Conservation (phyloP, 1,284 basidiomycete genomes). For the Fomitiporia mediterranea region DNA sequence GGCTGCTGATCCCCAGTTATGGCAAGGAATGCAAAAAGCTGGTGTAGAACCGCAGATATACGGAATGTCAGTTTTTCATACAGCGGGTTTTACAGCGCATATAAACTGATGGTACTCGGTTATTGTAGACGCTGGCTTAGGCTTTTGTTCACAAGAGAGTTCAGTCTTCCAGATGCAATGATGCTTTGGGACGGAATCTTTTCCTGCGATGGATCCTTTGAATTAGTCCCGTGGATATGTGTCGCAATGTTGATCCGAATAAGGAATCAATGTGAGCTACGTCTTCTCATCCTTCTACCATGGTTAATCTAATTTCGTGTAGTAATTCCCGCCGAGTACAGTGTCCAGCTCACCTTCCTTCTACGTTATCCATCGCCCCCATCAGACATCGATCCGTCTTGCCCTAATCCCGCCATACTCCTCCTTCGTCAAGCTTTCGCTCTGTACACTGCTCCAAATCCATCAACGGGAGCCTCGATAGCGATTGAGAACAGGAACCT, state of each 20-base stretch:
- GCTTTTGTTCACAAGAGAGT: slow-evolving; percentile 86
- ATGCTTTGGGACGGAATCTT: slow-evolving; percentile 90
- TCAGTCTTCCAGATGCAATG: slow-evolving; percentile 70
- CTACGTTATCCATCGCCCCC: slow-evolving; percentile 74
- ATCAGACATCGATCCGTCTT: slow-evolving; percentile 28
- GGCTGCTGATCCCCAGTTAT: slow-evolving; percentile 78
- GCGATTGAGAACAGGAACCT: slow-evolving; percentile 77
- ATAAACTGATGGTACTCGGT: slow-evolving; percentile 8
- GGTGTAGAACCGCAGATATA: slow-evolving; percentile 93
- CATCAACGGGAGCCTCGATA: slow-evolving; percentile 68
- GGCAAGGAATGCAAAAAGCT: slow-evolving; percentile 66
- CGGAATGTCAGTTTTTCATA: slow-evolving; percentile 67
- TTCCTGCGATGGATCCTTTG: slow-evolving; percentile 70
- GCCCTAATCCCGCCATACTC: slow-evolving; percentile 56
- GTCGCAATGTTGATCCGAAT: slow-evolving; percentile 91
- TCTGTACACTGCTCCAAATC: slow-evolving; percentile 68
- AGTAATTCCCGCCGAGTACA: slow-evolving; percentile 87
- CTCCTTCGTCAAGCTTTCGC: slow-evolving; percentile 79
- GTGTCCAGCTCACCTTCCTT: slow-evolving; percentile 73
- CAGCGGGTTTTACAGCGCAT: neutral
- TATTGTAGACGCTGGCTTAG: slow-evolving; percentile 79
- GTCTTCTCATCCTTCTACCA: slow-evolving; percentile 8
- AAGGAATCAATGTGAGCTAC: slow-evolving; percentile 70
- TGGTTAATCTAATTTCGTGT: slow-evolving; percentile 21
- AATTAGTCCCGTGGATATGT: slow-evolving; percentile 78